These are phyloP conservation scores for Microcos paniculata DNA, from an alignment of 345 rosid genomes.

Conservation along the genomic window DNA sequence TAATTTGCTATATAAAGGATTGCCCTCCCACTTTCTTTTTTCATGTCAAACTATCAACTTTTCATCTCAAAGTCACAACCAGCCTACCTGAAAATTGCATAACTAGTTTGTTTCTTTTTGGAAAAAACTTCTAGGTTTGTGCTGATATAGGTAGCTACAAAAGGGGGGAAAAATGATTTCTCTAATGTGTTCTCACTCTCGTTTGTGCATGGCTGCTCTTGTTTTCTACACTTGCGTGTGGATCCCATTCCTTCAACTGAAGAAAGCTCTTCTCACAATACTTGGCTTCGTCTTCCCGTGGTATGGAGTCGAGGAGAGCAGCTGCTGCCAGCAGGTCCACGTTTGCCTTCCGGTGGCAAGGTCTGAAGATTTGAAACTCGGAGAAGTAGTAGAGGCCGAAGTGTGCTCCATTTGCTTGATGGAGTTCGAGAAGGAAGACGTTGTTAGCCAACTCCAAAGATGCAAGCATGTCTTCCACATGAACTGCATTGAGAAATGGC, in stretches of 20 bases:
- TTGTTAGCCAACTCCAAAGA: conserved; percentile 47
- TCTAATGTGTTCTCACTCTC: conserved; percentile 40
- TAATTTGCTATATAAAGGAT: not conserved
- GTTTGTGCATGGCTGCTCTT: conserved; percentile 44
- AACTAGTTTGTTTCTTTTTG: not conserved
- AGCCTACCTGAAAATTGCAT: not conserved
- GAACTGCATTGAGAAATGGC: conserved; percentile 63
- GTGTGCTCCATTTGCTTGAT: conserved; percentile 65
- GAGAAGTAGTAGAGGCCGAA: conserved; percentile 18
- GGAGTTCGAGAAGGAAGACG: conserved; percentile 51
- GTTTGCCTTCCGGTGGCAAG: conserved; percentile 30
- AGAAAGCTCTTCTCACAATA: conserved; percentile 14
- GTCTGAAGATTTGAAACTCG: conserved; percentile 32
- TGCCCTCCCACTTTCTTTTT: not conserved
- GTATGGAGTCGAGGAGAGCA: conserved; percentile 7
- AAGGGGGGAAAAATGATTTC: conserved; percentile 41
- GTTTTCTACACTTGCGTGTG: conserved; percentile 55
- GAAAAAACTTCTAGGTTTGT: no score
- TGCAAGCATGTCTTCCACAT: conserved; percentile 71
- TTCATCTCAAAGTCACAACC: not conserved
- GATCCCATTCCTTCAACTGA: conserved; percentile 46
- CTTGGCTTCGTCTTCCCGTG: conserved; percentile 9
- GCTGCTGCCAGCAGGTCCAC: not conserved
- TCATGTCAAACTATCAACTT: not conserved
- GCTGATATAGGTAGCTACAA: no score